A percentile compares a stretch with the other conserved stretches of the same genome.
These are phyloP conservation scores for Mycosphaerelloides madeirae DNA, from an alignment of 2,329 filamentous ascomycete genomes.

Conservation along the genomic window DNA sequence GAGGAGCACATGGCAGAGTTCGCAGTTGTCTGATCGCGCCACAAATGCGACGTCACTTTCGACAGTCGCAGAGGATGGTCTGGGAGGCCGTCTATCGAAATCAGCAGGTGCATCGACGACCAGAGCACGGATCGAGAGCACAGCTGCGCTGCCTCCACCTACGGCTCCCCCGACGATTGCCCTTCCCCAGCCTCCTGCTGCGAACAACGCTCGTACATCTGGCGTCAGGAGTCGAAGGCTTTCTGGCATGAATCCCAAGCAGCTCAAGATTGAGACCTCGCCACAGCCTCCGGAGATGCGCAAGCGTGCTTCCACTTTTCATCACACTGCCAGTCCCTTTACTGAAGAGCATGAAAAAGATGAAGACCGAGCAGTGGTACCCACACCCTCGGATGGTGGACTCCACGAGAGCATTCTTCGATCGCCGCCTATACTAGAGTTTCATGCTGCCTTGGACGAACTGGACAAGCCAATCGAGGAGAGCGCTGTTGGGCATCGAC, in stretches of 20 bases:
- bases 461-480: conserved; percentile 13
- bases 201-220: conserved; percentile 16
- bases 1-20: conserved; percentile 76
- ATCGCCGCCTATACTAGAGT: conserved; percentile 30
- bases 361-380: conserved; percentile 15
- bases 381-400: conserved; percentile 22
- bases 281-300: conserved; percentile 30
- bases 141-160: conserved; percentile 28
- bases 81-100: conserved; percentile 36
- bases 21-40: conserved; percentile 53
- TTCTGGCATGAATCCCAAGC: conserved; percentile 73
- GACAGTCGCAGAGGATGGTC: conserved; percentile 63
- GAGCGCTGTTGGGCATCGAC: conserved; percentile 16
- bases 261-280: conserved; percentile 82
- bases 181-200: conserved; percentile 21
- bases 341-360: conserved; percentile 23
- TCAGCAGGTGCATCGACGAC: conserved; percentile 2
- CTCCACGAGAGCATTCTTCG: conserved; percentile 25
- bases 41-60: conserved; percentile 65
- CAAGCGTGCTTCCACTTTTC: conserved; percentile 31
- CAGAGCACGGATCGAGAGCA: conserved; percentile 9
- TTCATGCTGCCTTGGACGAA: conserved; percentile 17
- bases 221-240: conserved; percentile 61
- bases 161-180: conserved; percentile 23
- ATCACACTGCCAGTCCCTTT: conserved; percentile 24